phyloP scores from a whole-genome alignment of 2,329 filamentous ascomycete species.

The Diaporthe helianthi region DNA sequence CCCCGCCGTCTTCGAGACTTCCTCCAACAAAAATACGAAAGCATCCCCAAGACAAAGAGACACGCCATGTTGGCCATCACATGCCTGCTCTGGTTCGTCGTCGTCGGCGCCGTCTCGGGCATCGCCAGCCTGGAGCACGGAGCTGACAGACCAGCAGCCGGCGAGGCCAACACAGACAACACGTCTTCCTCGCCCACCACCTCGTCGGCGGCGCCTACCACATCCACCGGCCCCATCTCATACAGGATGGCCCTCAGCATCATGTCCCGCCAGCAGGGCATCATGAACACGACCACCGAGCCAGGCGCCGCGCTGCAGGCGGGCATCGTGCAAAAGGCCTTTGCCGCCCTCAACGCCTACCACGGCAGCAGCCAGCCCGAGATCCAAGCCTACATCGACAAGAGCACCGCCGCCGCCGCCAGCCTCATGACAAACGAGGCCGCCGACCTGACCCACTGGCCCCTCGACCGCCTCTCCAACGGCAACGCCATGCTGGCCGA shows the following conservation, averaged over 20 bases:
- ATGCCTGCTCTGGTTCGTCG: not conserved
- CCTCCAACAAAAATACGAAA: not conserved
- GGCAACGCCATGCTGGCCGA: not conserved
- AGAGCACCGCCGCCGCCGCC: not conserved
- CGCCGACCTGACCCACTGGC: not conserved
- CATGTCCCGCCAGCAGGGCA: slow-evolving; percentile 30
- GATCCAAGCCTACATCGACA: not conserved
- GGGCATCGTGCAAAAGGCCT: slow-evolving; percentile 26
- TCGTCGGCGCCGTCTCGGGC: not conserved
- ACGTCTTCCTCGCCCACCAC: too few species aligned
- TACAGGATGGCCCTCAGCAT: slow-evolving; percentile 28
- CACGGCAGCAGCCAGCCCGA: not conserved
- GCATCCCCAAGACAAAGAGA: not conserved
- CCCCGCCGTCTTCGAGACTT: too few species aligned
- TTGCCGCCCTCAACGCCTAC: not conserved
- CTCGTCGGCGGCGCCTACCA: too few species aligned
- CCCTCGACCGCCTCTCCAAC: slow-evolving; percentile 20
- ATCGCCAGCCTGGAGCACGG: not conserved
- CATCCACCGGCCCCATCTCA: not conserved
- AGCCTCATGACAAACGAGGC: not conserved
- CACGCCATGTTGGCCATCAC: not conserved
- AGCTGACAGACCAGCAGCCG: too few species aligned
- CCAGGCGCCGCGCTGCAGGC: slow-evolving; percentile 28
- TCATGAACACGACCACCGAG: slow-evolving; percentile 1
- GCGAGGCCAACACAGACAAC: too few species aligned